Conservation (phyloP, 225 moss, liverwort and hornwort species). For the Polytrichum formosum region DNA sequence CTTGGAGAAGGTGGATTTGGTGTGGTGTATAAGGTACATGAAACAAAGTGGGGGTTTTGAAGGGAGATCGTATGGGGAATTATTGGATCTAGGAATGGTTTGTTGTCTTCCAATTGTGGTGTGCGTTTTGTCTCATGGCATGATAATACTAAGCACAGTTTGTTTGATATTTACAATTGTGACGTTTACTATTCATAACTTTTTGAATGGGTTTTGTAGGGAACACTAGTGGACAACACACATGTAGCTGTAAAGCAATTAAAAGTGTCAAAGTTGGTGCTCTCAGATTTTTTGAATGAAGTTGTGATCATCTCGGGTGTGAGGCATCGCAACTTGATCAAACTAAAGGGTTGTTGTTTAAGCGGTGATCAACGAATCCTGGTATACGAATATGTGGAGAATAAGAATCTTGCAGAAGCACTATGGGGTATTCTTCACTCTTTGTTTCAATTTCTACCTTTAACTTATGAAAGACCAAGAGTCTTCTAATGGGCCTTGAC, state of each 20-base stretch:
- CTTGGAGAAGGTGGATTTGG: constrained; percentile 55
- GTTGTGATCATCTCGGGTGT: constrained; percentile 31
- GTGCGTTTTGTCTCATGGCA: too few relatives aligned
- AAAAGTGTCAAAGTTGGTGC: constrained; percentile 32
- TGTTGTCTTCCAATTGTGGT: too few relatives aligned
- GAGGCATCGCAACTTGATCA: constrained; percentile 16
- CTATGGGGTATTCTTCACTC: constrained; percentile 49
- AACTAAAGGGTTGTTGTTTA: constrained; percentile 35
- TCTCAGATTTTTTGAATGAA: constrained; percentile 56
- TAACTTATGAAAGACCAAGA: background rate
- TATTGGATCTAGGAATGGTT: too few relatives aligned
- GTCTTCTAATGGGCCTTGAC: too few relatives aligned
- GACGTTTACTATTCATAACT: background rate
- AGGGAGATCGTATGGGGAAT: background rate
- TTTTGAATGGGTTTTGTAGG: constrained; percentile 20
- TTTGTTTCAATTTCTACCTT: background rate
- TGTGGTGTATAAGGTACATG: constrained; percentile 41
- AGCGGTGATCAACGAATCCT: constrained; percentile 46
- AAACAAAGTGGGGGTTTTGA: background rate
- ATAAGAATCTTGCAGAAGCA: constrained; percentile 56
- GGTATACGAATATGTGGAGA: constrained; percentile 12
- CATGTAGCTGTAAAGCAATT: constrained; percentile 57
- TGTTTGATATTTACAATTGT: background rate
- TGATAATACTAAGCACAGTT: background rate
- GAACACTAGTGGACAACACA: constrained; percentile 36